Base-by-base conservation (phyloP, 768 basidiomycete genomes). In the Podaxis sp. region DNA sequence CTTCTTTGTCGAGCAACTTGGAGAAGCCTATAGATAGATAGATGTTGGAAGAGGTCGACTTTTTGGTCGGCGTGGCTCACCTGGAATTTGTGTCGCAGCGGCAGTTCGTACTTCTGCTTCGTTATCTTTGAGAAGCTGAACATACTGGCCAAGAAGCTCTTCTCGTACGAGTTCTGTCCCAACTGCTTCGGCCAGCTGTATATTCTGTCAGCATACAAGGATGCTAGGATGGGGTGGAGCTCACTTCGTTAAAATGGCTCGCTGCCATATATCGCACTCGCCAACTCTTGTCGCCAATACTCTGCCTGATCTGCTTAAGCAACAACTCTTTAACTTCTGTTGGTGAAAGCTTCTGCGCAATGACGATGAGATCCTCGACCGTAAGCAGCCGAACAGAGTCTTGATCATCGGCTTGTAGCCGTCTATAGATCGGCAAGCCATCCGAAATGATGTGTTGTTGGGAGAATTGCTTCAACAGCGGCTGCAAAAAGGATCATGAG, bases 81-180 rank as follows among this genome's bases (percentile, higher is more conserved):
- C 96, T 73, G 97, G 97, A 64, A 99, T 93, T 73, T 98, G 97
- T 40, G 92, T 93, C 40, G 96, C 88, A 55, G 91, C 95, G 46
- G 97, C 96, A 53, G 95, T 98, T 64, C 95, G 87, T 44, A 98
- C 97, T 75, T 99, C 97, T 18, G 97, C 97, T 75, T 99, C 97
- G 68, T 96, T 96, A 70, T 99, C 97, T 74, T 98, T 98, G 69
- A 99, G 78, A 59, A 99, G 80, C 61, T 91, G 88, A 5, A 98
- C 93, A 72, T 90, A 98, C 63, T 96, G 94, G 28, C 86, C 86
- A 64, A 95, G 94, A 62, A 98, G 77, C 70, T 99, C 97, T 66
- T 98, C 96, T 65, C 93, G 83, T 48, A 97, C 92, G 57, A 98
- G 82, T 52, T 95, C 93, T 62, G 82, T 76, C 3, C 97, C 96